These are phyloP conservation scores for Wickerhamomyces ciferrii DNA, from an alignment of 805 yeast species.

Conservation along the genomic window DNA sequence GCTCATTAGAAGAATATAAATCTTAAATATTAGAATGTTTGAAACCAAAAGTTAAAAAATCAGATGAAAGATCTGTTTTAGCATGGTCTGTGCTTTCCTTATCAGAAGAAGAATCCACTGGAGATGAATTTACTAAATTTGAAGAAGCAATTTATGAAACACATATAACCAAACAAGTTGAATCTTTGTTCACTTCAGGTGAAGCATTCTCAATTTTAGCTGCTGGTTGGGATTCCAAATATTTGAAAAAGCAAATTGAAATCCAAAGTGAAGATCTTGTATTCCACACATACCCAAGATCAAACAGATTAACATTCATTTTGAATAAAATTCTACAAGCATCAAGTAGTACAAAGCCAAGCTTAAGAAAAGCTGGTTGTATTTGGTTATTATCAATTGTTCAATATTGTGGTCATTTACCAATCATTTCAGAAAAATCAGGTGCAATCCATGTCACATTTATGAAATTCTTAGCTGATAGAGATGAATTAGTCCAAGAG, in stretches of 20 bases:
- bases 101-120: constrained; percentile 18
- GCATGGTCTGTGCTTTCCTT: constrained; percentile 54
- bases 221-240: constrained; percentile 69
- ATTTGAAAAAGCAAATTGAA: constrained; percentile 48
- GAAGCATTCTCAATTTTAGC: constrained; percentile 74
- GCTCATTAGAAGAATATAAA: no score
- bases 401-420: constrained; percentile 60
- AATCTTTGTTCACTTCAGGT: constrained; percentile 71
- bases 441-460: constrained; percentile 69
- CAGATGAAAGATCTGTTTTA: constrained; percentile 54
- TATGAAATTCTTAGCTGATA: constrained; percentile 71
- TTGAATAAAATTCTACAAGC: constrained; percentile 45
- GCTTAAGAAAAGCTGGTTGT: constrained; percentile 69
- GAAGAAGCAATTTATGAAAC: constrained; percentile 47
- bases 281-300: constrained; percentile 6
- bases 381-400: constrained; percentile 80
- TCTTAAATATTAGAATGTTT: constrained; percentile 23
- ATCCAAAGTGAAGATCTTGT: constrained; percentile 31
- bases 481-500: constrained; percentile 88
- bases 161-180: constrained; percentile 66
- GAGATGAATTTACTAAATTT: constrained; percentile 21
- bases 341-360: constrained; percentile 65
- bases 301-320: constrained; percentile 22
- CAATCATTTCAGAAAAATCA: constrained; percentile 34
- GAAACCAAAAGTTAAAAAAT: constrained; percentile 40